Evolutionary conservation across 306 rosid species (phyloP), one percentile per base, ranked within the genome.

Genomic region (Cucumis cinereus): DNA sequence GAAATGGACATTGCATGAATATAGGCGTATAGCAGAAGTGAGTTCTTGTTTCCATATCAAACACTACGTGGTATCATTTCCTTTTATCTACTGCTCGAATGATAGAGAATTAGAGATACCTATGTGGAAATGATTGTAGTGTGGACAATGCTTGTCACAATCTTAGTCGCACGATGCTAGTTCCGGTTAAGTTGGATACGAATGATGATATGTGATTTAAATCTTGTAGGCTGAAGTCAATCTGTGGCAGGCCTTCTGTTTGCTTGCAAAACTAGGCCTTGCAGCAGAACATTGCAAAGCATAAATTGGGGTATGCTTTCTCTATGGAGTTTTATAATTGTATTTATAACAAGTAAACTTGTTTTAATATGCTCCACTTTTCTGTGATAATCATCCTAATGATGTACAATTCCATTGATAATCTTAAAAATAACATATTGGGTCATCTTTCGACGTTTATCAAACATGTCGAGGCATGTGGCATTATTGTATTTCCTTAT

Each of bases 211-310:
- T 57, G 62, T 74, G 66, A 79, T 79, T 61, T 70, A 69, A 43
- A 76, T 77, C 77, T 74, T 77, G 87, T 86, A 93, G 98, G 97
- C 79, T 43, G 96, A 93, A 86, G 98, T 91, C 86, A 86, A 74
- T 81, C 84, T 93, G 63, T 92, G 97, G 17, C 92, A 87, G 83
- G 98, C 96, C 41, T 87, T 86, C 82, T 88, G 89, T 86, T 81
- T 78, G 78, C 59, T 79, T 24, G 93, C 92, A 76, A 88, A 93
- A 36, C 78, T 88, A 40, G 81, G 83, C 61, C 71, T 67, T 63
- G 87, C 93, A 69, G 72, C 68, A 72, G 82, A 82, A 78, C 97
- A 89, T 78, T 89, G 97, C 77, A 88, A 87, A 86, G 92, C 97
- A 79, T 93, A 97, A 67, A 80, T 93, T 73, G 79, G 82, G 96